phyloP scores from a whole-genome alignment of 164 flowering plant genomes.

The Dillenia suffruticosa region DNA sequence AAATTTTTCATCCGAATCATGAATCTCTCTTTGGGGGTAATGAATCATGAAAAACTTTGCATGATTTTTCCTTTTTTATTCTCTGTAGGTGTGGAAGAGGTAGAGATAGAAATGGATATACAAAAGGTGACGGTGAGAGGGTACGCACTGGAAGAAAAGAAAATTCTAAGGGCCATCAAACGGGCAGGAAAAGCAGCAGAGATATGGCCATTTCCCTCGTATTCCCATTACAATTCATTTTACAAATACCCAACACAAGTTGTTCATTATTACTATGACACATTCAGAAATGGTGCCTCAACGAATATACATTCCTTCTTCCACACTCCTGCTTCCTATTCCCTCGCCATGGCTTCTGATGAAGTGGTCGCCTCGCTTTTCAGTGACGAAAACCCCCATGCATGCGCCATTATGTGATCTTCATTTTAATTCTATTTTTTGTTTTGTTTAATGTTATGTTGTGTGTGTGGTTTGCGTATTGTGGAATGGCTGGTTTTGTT shows the following conservation, averaged over 20 bases:
- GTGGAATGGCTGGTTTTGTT: no score
- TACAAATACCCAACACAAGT: slow-evolving; percentile 66
- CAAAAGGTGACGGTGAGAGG: slow-evolving; percentile 72
- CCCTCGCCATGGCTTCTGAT: slow-evolving; percentile 68
- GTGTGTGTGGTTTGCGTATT: no score
- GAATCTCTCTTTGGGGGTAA: no score
- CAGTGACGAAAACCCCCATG: slow-evolving; percentile 85
- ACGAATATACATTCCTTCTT: slow-evolving; percentile 58
- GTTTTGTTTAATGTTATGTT: not conserved
- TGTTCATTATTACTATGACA: slow-evolving; percentile 59
- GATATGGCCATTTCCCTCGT: slow-evolving; percentile 78
- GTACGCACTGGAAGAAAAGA: slow-evolving; percentile 50
- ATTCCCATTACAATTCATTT: slow-evolving; percentile 60
- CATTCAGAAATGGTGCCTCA: slow-evolving; percentile 23
- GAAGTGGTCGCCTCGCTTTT: slow-evolving; percentile 75
- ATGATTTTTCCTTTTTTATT: not conserved
- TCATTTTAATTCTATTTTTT: slow-evolving; percentile 14
- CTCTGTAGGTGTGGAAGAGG: slow-evolving; percentile 58
- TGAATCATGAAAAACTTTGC: no score
- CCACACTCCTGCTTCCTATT: slow-evolving; percentile 70
- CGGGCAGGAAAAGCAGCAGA: slow-evolving; percentile 70
- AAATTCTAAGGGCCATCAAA: slow-evolving; percentile 62
- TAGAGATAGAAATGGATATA: slow-evolving; percentile 70
- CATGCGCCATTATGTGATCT: slow-evolving; percentile 64
- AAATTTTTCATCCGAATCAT: no score